Evolutionary conservation across 1,284 basidiomycete species (phyloP), one percentile per base, ranked within the genome.

Genomic region (Apiotrichum porosum): DNA sequence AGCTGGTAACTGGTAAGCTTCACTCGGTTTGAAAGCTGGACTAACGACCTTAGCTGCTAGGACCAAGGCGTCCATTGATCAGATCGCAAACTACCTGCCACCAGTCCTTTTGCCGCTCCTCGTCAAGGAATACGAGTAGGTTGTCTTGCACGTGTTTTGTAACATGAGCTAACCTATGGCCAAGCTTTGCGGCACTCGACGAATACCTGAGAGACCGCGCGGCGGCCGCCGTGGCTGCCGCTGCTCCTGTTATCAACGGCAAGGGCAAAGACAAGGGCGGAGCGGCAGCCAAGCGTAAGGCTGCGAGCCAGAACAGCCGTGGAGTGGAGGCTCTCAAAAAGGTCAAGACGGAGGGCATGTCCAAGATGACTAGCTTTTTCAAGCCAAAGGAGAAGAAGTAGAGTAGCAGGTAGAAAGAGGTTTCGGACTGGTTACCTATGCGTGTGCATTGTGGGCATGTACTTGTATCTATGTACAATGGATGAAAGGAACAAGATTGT

Each of bases 291-390:
- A 62, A 60, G 8, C 50, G 50, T 5, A 69, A 68, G 39, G 51
- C 61, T 14, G 62, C 64, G 46, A 52, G 56, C 3, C 42, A 53
- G 5, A 45, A 51, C 2, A 60, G 56, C 9, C 47, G 64, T 32
- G 69, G 69, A 26, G 68, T 71, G 34, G 68, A 69, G 51, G 46
- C 59, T 19, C 51, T 71, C 28, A 71, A 71, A 41, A 71, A 69
- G 50, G 69, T 71, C 49, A 69, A 69, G 46, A 71, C 69, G 17
- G 51, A 48, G 10, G 62, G 55, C 14, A 71, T 71, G 69, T 39
- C 56, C 37, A 71, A 71, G 51, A 52, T 71, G 56, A 70, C 69
- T 12, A 65, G 56, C 42, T 71, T 71, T 52, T 71, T 71, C 58
- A 68, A 68, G 50, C 65, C 67, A 2, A 69, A 69, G 51, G 57